A percentile compares a stretch with the other conserved stretches of the same genome.
Evolutionary conservation across 805 yeast genomes (phyloP).

Genomic region (Kregervanrija fluxuum): DNA sequence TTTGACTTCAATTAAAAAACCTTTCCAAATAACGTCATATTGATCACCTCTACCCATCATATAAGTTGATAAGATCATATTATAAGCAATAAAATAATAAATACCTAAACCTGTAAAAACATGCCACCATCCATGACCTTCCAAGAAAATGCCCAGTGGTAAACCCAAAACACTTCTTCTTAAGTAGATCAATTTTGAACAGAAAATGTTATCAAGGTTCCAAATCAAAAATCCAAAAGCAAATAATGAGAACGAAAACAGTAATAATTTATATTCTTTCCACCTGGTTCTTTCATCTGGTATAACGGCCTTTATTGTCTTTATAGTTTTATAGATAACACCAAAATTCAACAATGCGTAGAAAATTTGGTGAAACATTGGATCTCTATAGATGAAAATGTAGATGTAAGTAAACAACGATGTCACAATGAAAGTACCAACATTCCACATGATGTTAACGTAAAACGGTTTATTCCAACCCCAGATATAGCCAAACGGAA

Average conservation of each 20-base stretch:
- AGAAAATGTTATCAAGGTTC: slow-evolving; percentile 83
- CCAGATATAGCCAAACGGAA: slow-evolving; percentile 53
- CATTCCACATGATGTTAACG: slow-evolving; percentile 14
- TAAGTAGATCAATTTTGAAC: slow-evolving; percentile 46
- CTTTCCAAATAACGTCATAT: slow-evolving; percentile 52
- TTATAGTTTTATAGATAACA: slow-evolving; percentile 53
- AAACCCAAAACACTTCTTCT: slow-evolving; percentile 60
- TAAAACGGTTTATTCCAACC: slow-evolving; percentile 23
- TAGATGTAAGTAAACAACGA: slow-evolving; percentile 60
- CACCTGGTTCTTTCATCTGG: slow-evolving; percentile 15
- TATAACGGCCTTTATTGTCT: slow-evolving; percentile 18
- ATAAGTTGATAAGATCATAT: slow-evolving; percentile 67
- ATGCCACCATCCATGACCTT: slow-evolving; percentile 99
- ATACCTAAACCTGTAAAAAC: slow-evolving; percentile 80
- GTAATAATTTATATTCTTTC: slow-evolving; percentile 22
- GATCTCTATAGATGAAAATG: slow-evolving; percentile 61
- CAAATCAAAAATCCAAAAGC: slow-evolving; percentile 73
- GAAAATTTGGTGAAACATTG: slow-evolving; percentile 82
- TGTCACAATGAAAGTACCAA: slow-evolving; percentile 24
- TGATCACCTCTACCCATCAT: slow-evolving; percentile 49
- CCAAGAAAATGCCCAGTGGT: slow-evolving; percentile 81
- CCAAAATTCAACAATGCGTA: slow-evolving; percentile 74
- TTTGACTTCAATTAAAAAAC: slow-evolving; percentile 46
- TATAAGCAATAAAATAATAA: slow-evolving; percentile 72
- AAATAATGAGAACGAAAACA: slow-evolving; percentile 36